phyloP scores from a whole-genome alignment of 2,329 filamentous ascomycete species.

The Boeremia exigua region DNA sequence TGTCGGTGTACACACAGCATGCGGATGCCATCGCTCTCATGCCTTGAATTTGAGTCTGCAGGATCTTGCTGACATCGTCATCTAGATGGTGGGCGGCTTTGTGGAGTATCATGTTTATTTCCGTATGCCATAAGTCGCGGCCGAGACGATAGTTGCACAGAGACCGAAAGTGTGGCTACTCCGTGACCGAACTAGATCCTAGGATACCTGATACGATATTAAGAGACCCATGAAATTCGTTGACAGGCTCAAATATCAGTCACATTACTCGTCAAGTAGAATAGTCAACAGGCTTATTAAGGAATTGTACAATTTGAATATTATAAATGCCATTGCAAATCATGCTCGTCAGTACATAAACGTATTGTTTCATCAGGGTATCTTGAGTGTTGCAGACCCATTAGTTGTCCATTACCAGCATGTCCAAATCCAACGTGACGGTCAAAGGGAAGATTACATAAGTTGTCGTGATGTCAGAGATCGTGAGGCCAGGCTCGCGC shows the following conservation, averaged over 20 bases:
- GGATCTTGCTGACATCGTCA: not conserved
- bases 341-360: slow-evolving; percentile 13
- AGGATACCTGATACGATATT: not conserved
- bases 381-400: slow-evolving; percentile 3
- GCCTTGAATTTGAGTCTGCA: not conserved
- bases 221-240: not conserved
- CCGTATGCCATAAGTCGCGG: not conserved
- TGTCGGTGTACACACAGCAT: not conserved
- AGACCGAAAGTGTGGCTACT: not conserved
- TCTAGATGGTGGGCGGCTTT: not conserved
- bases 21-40: too few relatives aligned
- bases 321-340: slow-evolving; percentile 4
- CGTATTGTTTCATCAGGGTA: slow-evolving; percentile 13
- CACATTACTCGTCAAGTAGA: not conserved
- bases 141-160: too few relatives aligned
- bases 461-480: slow-evolving; percentile 20
- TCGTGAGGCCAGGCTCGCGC: slow-evolving; percentile 14
- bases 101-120: not conserved
- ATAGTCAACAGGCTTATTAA: not conserved
- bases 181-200: too few relatives aligned
- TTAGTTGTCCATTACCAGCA: slow-evolving; percentile 43
- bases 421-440: slow-evolving; percentile 27
- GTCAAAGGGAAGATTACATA: slow-evolving; percentile 24
- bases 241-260: not conserved
- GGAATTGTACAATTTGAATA: not conserved